These are phyloP conservation scores for Martiniozyma abietophila DNA, from an alignment of 805 yeast species.

Conservation along the genomic window DNA sequence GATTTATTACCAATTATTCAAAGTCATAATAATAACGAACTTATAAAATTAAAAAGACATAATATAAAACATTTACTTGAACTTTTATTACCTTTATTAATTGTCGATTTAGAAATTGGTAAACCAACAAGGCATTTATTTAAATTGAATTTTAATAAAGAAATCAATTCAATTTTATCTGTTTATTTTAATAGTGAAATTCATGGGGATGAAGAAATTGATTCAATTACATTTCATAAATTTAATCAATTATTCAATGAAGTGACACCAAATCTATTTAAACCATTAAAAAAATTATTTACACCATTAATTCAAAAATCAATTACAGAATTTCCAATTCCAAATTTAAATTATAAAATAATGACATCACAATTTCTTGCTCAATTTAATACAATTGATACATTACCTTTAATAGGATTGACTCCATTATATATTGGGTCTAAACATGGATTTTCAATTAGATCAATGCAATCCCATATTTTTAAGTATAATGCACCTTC, in stretches of 20 bases:
- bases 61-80: neutral
- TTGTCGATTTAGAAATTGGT: neutral
- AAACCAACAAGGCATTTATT: conserved; percentile 2
- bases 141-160: conserved; percentile 3
- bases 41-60: neutral
- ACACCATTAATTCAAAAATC: conserved; percentile 23
- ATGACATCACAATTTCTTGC: conserved; percentile 31
- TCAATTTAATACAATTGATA: conserved; percentile 27
- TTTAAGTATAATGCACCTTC: conserved; percentile 91
- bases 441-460: conserved; percentile 76
- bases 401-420: conserved; percentile 38
- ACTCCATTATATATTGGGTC: conserved; percentile 63
- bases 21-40: conserved; percentile 28
- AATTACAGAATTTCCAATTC: conserved; percentile 2
- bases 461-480: conserved; percentile 74
- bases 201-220: neutral
- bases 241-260: neutral
- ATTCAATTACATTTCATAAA: neutral
- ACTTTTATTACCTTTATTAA: conserved; percentile 10
- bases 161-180: conserved; percentile 1
- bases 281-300: conserved; percentile 37
- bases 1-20: conserved; percentile 28
- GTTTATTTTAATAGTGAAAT: neutral
- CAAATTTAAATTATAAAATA: conserved; percentile 25
- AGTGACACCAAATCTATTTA: conserved; percentile 35